Evolutionary conservation across 2,329 filamentous ascomycete species (phyloP), one percentile per base, ranked within the genome.

Genomic region (Penicillium sp.): DNA sequence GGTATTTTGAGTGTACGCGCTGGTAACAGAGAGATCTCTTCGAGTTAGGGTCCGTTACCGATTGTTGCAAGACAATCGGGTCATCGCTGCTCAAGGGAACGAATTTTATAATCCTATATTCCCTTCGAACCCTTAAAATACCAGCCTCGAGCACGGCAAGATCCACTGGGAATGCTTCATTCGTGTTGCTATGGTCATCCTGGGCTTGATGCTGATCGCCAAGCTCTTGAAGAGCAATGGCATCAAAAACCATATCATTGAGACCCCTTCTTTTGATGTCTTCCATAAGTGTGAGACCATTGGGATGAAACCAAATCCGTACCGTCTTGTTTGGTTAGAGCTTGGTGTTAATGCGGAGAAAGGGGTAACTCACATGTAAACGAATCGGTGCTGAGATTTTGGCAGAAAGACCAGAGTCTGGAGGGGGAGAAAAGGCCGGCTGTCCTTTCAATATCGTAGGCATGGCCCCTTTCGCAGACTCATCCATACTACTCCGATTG

Each of bases 1-100:
- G 1, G 50, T 52, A 52, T 40, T 31, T 28, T 14, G 17, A 45
- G 19, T 46, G 50, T 16, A 52, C 14, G 33, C 2, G 26, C 5
- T 52, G 42, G 33, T 52, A 45, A 7, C 11, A 51, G 17, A 51
- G 49, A 51, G 49, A n/a, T 44, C 22, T 53, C 50, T 46, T 53
- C 16, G 19, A 46, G 26, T 53, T 19, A 5, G 19, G 42, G 5
- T 46, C 42, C 19, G 16, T 10, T 41, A 9, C 28, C 4, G 35
- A 19, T 40, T 52, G 26, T 17, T 53, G 35, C 19, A 46, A 26
- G 12, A 53, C 6, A 33, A 46, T 53, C 10, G 42, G 50, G 12
- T 53, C 35, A 46, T 53, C 50, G 50, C 6, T 28, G 26, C 50
- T 46, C 28, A 53, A 16, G 19, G 50, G 50, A 46, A 26, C 42